phyloP scores from a whole-genome alignment of 2,329 filamentous ascomycete species.

The Pseudocercospora pini-densiflorae region DNA sequence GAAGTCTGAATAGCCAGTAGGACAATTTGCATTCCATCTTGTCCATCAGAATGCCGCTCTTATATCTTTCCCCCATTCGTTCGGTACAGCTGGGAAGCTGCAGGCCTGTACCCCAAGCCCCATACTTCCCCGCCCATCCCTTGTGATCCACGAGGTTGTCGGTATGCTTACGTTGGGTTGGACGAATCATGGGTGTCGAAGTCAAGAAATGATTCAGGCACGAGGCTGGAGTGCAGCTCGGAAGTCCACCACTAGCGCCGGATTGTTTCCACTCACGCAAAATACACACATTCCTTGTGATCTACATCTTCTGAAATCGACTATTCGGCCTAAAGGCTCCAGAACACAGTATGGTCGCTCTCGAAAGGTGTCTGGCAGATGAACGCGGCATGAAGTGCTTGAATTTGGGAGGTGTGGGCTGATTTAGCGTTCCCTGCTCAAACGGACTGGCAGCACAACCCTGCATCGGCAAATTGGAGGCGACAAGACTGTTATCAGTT shows the following conservation, averaged over 20 bases:
- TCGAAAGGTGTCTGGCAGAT: background rate
- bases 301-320: background rate
- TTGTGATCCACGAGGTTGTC: background rate
- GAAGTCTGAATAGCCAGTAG: background rate
- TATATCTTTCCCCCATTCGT: background rate
- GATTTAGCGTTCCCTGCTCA: background rate
- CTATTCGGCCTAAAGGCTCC: background rate
- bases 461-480: background rate
- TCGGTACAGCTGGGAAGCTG: background rate
- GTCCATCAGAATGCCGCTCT: background rate
- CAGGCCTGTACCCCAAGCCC: background rate
- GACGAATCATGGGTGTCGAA: background rate
- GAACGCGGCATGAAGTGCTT: background rate
- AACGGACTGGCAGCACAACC: background rate
- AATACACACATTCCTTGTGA: background rate
- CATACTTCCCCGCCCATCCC: conserved; percentile 3
- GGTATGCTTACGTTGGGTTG: background rate
- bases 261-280: background rate
- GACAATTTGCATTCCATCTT: background rate
- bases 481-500: background rate
- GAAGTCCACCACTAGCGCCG: conserved; percentile 2
- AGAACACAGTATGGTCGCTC: background rate
- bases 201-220: background rate
- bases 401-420: background rate
- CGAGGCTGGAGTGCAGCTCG: background rate